Evolutionary conservation across 805 yeast genomes (phyloP).

Genomic region (Starmerella tilneyi): DNA sequence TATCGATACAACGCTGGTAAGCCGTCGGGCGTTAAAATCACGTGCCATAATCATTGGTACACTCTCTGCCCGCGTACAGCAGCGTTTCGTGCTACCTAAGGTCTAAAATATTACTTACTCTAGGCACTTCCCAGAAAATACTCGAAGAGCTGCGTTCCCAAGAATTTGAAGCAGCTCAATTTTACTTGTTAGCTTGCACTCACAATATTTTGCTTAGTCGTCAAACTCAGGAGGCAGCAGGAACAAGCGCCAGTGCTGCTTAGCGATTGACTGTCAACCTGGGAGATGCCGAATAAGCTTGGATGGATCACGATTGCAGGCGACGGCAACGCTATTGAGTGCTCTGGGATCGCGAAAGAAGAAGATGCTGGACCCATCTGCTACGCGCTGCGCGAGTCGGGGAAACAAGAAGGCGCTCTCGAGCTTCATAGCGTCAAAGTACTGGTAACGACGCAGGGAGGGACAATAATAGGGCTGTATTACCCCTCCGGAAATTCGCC

Average conservation of each 20-base stretch:
- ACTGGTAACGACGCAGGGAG: conserved; percentile 7
- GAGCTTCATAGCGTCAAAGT: conserved; percentile 8
- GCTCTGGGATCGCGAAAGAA: conserved; percentile 16
- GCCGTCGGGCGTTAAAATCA: no score
- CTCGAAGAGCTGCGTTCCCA: no score
- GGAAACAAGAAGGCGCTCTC: conserved; percentile 11
- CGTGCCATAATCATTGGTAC: no score
- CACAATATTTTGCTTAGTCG: background rate
- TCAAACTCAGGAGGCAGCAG: background rate
- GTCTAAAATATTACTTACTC: no score
- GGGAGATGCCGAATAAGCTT: background rate
- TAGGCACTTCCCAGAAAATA: no score
- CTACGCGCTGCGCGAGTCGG: conserved; percentile 4
- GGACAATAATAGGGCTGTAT: background rate
- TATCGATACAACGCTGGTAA: no score
- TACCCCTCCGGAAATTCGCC: background rate
- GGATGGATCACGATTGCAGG: background rate
- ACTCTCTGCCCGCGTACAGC: no score
- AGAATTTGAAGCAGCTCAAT: no score
- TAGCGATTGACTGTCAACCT: background rate
- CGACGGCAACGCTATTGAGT: conserved; percentile 7
- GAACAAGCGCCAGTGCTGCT: background rate
- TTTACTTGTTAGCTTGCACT: no score
- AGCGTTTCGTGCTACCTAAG: no score
- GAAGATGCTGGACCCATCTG: conserved; percentile 15